Percentiles rank a stretch among this genome's conserved stretches.
These are phyloP conservation scores for Ophiostoma tasmaniense DNA, from an alignment of 2,329 filamentous ascomycete genomes.

Conservation along the genomic window DNA sequence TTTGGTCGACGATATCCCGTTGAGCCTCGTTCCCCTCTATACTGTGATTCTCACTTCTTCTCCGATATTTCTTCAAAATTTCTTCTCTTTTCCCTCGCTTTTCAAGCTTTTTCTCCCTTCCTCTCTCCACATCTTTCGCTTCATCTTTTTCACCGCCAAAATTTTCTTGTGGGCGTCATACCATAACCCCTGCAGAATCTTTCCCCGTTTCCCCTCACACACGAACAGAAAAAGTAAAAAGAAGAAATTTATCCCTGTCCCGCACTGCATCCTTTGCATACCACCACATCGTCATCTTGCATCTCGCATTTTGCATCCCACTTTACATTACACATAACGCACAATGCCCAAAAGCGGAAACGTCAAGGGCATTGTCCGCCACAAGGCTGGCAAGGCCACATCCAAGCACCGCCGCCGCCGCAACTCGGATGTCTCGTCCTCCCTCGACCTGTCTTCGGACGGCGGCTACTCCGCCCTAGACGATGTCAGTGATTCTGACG, in stretches of 20 bases:
- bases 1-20: not conserved
- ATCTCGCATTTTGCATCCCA: constrained; percentile 8
- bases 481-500: constrained; percentile 66
- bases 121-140: not conserved
- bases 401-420: constrained; percentile 39
- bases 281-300: not conserved
- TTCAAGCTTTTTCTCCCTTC: not conserved
- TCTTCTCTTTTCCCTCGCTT: not conserved
- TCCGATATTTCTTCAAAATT: not conserved
- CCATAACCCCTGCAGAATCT: constrained; percentile 7
- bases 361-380: constrained; percentile 28
- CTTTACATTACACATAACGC: constrained; percentile 19
- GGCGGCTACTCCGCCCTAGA: constrained; percentile 69
- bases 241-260: constrained; percentile 3
- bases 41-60: not conserved
- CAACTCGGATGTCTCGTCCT: constrained; percentile 45
- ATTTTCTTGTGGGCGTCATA: constrained; percentile 4
- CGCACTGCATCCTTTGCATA: not conserved
- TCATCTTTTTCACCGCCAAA: not conserved
- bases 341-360: constrained; percentile 43
- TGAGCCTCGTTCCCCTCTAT: not conserved
- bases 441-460: constrained; percentile 55
- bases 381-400: constrained; percentile 36
- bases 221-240: not conserved
- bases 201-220: constrained; percentile 9